Evolutionary conservation across 2,329 filamentous ascomycete species (phyloP), one percentile per base, ranked within the genome.

Genomic region (Myriangium duriaei): DNA sequence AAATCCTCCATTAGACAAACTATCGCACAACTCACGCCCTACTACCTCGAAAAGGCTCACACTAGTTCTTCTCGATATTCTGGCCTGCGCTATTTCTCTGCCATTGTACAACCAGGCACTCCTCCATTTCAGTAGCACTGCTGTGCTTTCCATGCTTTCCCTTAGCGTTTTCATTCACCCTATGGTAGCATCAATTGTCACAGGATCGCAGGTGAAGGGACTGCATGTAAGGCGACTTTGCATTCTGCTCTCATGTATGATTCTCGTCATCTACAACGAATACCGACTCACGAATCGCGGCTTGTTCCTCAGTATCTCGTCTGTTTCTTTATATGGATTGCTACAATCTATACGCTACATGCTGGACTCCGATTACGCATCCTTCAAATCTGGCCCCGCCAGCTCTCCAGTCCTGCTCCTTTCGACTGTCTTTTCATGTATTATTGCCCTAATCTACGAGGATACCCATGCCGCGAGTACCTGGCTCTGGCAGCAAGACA

Each of bases 101-200:
- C 17, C 32, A 11, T 37, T 45, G 3, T 45, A 30, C 19, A 30
- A 18, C 2, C 42, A 45, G 33, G 36, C 42, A 4, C 37, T 42
- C 11, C 24, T 45, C 15, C 40, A 45, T 15, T 42, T 45, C 11
- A 39, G 35, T 13, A 45, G 42, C 21, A 19, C 38, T 13, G 16
- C 38, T 2, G 12, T 41, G 12, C 30, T 45, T 5, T 29, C 41
- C 10, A 45, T 45, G 40, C 30, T 45, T 19, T 18, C 30, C 13
- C 21, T 38, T 24, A 2, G 33, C 24, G 13, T 35, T 10, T 36
- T 36, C 19, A 32, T 24, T 15, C 32, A 19, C 21, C 15, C 30
- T 7, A 14, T 15, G 14, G 28, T 21, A 3, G 15, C 21, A 11
- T 11, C 4, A 7, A 10, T 29, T 15, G 10, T 29, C 6, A 14